Evolutionary conservation across 2,329 filamentous ascomycete species (phyloP), one percentile per base, ranked within the genome.

Genomic region (Diaporthe australafricana): DNA sequence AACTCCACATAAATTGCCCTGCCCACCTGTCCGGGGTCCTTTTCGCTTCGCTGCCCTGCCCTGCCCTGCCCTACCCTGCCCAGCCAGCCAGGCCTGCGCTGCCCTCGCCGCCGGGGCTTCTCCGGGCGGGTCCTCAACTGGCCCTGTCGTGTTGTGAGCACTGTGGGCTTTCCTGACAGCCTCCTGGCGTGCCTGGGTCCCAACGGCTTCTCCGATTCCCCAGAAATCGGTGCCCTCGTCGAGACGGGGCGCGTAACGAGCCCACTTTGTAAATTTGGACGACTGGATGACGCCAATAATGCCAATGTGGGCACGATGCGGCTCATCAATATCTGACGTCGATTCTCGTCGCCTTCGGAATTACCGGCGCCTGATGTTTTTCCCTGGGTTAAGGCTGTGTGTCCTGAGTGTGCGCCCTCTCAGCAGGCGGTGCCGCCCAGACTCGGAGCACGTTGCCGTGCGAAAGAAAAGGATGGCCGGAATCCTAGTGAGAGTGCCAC

Each of bases 171-270:
- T 67, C 25, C 14, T 60, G 65, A 69, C 72, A 63, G 65, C 70
- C 57, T 42, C 57, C 70, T 71, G 9, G 32, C 32, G 32, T 35
- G 32, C 32, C 32, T 9, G 5, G 50, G 69, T 45, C 52, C 65
- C 70, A 68, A 73, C 72, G 72, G 72, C 72, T 57, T 73, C 55
- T 70, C 72, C 72, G 72, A 69, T 72, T 73, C 70, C 70, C 72
- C 72, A 73, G 72, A 73, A 71, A 72, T 71, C 35, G 53, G 52
- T 65, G 69, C 70, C 32, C 53, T 69, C 67, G 47, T 38, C 45
- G 60, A 25, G 50, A 45, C 55, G 27, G 47, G 56, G 67, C 67
- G 67, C 67, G 22, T 60, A 69, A 57, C 67, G 55, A 62, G 72
- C 50, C 72, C 72, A 73, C 72, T 27, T 45, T n/a, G 60, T 65